Base-by-base conservation (phyloP, 2,329 filamentous ascomycete genomes). In the Colletotrichum eremochloae region DNA sequence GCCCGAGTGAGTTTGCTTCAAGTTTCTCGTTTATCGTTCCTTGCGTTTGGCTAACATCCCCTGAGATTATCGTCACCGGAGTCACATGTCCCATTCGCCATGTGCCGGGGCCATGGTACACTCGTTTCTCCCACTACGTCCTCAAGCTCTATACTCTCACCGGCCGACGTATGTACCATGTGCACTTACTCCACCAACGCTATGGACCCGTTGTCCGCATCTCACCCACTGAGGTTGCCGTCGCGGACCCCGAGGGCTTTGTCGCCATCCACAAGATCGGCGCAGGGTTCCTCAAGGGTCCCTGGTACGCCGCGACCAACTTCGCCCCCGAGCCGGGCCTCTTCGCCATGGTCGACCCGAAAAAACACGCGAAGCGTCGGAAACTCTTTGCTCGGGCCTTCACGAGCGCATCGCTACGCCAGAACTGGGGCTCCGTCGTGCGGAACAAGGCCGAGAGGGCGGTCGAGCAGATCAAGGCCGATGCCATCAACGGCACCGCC, bases 111-210 rank as follows among this genome's bases (percentile, higher is more conserved):
- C 68, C 68, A 2, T 58, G 68, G 56, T 46, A 71, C 29, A 68
- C 68, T 6, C 24, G 40, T 3, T 71, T 67, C 50, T 42, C 58
- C 2, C 40, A 68, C 52, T 33, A 67, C 24, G 57, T 12, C 9
- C 57, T 67, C 50, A 71, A 63, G 36, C 88, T 84, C 80, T 9
- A 63, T 31, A 62, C 31, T 12, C 57, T 71, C 14, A 58, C 40
- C 12, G 68, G 68, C 14, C 63, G 64, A 14, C 63, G 65, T 5
- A 71, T 89, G 2, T 77, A 80, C 56, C 90, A 90, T 72, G 83
- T 91, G 36, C 89, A 92, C 74, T 67, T 75, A 0, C 81, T 91
- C 15, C 90, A 92, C 76, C 75, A 82, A 61, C 79, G 77, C 55
- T 90, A 90, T 72, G 78, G 78, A 0, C 77, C 76, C 11, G 67